Base-by-base conservation (phyloP, 352 stramenopile species). In the Phytophthora meadii region DNA sequence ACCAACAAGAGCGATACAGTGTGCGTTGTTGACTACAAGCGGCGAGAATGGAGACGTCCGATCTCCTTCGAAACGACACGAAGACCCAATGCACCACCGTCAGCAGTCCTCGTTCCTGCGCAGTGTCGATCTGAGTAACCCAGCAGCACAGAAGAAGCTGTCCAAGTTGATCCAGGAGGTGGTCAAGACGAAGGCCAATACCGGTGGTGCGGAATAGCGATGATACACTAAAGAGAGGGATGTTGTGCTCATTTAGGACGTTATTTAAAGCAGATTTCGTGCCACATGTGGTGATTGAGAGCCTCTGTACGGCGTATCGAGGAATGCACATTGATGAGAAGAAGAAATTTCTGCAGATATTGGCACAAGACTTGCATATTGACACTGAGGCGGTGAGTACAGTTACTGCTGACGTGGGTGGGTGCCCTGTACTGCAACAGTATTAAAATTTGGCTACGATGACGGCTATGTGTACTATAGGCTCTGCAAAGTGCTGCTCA, bases 341-440 rank as follows among this genome's bases (percentile, higher is more conserved):
- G 76, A 88, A 89, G 65, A 66, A 90, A 24, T 95, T 95, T 40
- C 54, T 93, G 34, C 75, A 93, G 39, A 91, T 92, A 42, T 61
- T 95, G 24, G 84, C 87, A 10, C 76, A 83, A 22, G 84, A 95
- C 39, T 48, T 95, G 46, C 83, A 93, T 45, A 72, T 93, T 11
- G 83, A 95, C 58, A 74, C 74, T 10, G 42, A 66, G 0, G 22
- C 77, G 52, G 82, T 90, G 47, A 12, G 71, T 61, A 54, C 6
- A 34, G 6, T 34, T n/a, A n/a, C n/a, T 22, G 9, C 8, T 30
- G 27, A 30, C 27, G 27, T 30, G 27, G 27, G 6, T 30, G 27
- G 30, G 7, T 34, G 30, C 30, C 30, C 10, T 34, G 30, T 34
- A 8, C 8, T 11, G 3, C 30, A 32, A 32, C 27, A 32, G 27